phyloP scores from a whole-genome alignment of 306 rosid species.

The Acacia melanoxylon region DNA sequence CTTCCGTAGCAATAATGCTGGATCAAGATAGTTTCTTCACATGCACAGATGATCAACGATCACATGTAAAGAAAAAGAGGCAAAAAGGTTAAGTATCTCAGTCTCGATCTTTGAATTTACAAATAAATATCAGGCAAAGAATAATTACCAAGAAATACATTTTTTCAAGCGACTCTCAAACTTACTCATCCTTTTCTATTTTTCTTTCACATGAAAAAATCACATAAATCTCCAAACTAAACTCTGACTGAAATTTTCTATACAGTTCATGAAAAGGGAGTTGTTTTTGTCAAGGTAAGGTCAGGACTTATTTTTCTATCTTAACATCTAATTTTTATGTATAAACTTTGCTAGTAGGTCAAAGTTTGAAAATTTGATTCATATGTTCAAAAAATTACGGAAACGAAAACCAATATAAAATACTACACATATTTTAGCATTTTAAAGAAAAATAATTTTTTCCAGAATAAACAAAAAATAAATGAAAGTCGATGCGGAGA shows the following conservation, averaged over 20 bases:
- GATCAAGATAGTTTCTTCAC: neutral
- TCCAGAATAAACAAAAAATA: no score
- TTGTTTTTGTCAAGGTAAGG: no score
- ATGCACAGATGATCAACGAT: neutral
- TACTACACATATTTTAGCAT: no score
- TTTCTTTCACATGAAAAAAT: neutral
- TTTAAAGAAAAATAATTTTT: no score
- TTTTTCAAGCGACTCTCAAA: neutral
- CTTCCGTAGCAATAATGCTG: conserved; percentile 5
- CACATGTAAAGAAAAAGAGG: neutral
- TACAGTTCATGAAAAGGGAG: neutral
- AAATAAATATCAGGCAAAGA: neutral
- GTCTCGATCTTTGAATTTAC: neutral
- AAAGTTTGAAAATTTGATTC: no score
- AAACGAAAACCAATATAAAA: no score
- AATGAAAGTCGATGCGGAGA: no score
- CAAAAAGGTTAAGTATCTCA: neutral
- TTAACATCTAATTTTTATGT: no score
- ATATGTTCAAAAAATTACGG: no score
- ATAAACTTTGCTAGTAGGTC: no score
- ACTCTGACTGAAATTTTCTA: neutral
- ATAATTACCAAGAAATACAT: neutral
- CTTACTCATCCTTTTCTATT: neutral
- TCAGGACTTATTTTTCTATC: neutral
- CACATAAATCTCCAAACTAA: neutral